Conservation (phyloP, 2,329 filamentous ascomycete species). For the Rhynchosporium graminicola region DNA sequence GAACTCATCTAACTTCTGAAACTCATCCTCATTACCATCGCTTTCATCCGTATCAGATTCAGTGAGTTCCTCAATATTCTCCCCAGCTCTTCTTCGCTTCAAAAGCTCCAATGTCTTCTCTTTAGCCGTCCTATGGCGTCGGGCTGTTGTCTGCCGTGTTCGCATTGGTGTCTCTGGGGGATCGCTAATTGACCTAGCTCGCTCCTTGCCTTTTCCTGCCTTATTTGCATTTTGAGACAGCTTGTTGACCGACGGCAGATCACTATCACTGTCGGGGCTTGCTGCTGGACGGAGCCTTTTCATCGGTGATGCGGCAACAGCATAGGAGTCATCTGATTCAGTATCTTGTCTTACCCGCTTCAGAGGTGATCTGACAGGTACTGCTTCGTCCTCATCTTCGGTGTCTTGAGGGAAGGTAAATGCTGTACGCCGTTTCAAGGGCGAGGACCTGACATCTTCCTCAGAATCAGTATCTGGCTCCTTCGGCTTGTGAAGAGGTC, state of each 20-base stretch:
- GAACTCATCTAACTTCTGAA: slow-evolving; percentile 51
- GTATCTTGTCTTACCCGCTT: slow-evolving; percentile 19
- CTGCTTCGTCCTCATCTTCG: slow-evolving; percentile 19
- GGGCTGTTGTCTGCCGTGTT: slow-evolving; percentile 28
- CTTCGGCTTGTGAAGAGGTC: slow-evolving; percentile 12
- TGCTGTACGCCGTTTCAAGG: slow-evolving; percentile 22
- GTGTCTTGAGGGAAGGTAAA: slow-evolving; percentile 1
- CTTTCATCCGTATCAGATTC: slow-evolving; percentile 40
- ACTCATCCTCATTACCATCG: slow-evolving; percentile 21
- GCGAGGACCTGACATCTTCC: slow-evolving; percentile 28
- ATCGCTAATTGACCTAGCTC: neutral
- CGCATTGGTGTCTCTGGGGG: slow-evolving; percentile 16
- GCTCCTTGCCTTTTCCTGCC: neutral
- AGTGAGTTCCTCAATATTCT: slow-evolving; percentile 43
- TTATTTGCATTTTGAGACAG: neutral
- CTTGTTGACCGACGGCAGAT: slow-evolving; percentile 17
- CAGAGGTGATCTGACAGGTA: slow-evolving; percentile 27
- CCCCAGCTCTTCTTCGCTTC: slow-evolving; percentile 44
- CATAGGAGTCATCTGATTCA: slow-evolving; percentile 19
- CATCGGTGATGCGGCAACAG: slow-evolving; percentile 23
- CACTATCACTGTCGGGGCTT: slow-evolving; percentile 6
- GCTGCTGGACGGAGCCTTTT: slow-evolving; percentile 24
- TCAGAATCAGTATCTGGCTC: slow-evolving; percentile 10
- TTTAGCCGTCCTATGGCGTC: slow-evolving; percentile 42
- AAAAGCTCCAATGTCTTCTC: slow-evolving; percentile 47